Base-by-base conservation (phyloP, 495 filamentous ascomycete species). In the Haplographium delicatum region DNA sequence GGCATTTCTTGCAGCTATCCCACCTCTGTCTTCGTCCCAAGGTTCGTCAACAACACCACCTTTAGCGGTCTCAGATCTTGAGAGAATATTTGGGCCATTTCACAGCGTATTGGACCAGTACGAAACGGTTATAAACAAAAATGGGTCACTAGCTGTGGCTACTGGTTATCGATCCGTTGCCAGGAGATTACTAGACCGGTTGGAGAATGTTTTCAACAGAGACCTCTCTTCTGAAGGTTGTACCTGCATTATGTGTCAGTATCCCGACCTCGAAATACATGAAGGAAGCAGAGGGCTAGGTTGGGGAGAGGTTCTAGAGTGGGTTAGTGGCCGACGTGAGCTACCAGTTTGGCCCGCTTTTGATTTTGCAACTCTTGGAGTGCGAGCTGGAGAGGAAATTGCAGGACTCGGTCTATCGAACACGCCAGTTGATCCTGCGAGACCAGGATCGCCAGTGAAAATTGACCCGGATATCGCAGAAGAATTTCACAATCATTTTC, bases 301-400 rank as follows among this genome's bases (percentile, higher is more conserved):
- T 56, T 99, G 94, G 94, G 91, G 91, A 1, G 94, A 97, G 56
- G 88, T 97, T 5, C 72, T 99, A 20, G 93, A 99, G 67, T 80
- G 88, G 54, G 89, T 96, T 5, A 90, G 88, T 48, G 91, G 91
- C 6, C 80, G 91, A 47, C 75, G 86, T 23, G 86, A 93, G 41
- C 72, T 96, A 35, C 93, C 93, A 2, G 68, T 69, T 34, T 95
- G 91, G 90, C 91, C 91, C 18, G 85, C 89, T 0, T 94, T 95
- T 57, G 79, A 83, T 51, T 78, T 94, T 56, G 76, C 77, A 16
- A 79, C 79, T 15, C 68, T 89, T 0, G 81, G 80, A 8, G 73
- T 80, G 30, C 70, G 70, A 59, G 70, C 66, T 18, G 72, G 59
- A 51, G 60, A 62, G 3, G 76, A 78, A 38, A 62, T 62, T n/a